Percentiles rank a stretch among this genome's conserved stretches.
phyloP scores from a whole-genome alignment of 768 basidiomycete genomes.

The Russula abietina region DNA sequence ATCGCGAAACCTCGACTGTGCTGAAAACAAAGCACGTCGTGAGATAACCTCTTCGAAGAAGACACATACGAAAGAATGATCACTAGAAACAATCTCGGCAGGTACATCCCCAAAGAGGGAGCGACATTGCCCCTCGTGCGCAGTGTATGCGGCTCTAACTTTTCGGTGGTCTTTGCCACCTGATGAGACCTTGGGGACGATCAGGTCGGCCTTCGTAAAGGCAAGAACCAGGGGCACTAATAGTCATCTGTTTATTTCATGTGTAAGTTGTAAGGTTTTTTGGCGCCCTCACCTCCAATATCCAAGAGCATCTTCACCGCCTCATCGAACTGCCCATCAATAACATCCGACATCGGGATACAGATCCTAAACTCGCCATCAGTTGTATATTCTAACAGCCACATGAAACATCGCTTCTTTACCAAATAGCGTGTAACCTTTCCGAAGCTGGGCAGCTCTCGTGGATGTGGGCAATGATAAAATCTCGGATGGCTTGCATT shows the following conservation, averaged over 20 bases:
- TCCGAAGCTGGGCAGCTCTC: background rate
- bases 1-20: background rate
- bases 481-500: background rate
- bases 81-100: background rate
- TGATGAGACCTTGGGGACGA: background rate
- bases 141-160: too few species aligned
- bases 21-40: background rate
- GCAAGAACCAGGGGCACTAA: slow-evolving; percentile 10
- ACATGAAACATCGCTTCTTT: background rate
- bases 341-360: background rate
- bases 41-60: too few species aligned
- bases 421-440: slow-evolving; percentile 17
- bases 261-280: background rate
- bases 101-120: background rate
- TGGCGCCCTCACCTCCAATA: slow-evolving; percentile 1
- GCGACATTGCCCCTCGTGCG: background rate
- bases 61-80: background rate
- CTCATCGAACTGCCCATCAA: background rate
- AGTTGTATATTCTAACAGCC: background rate
- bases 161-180: too few species aligned
- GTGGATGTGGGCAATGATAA: background rate
- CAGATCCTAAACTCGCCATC: slow-evolving; percentile 6
- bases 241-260: background rate
- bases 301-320: background rate
- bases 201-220: slow-evolving; percentile 5